Evolutionary conservation across 805 yeast species (phyloP).

Genomic region (Ogataea thermomethanolica): DNA sequence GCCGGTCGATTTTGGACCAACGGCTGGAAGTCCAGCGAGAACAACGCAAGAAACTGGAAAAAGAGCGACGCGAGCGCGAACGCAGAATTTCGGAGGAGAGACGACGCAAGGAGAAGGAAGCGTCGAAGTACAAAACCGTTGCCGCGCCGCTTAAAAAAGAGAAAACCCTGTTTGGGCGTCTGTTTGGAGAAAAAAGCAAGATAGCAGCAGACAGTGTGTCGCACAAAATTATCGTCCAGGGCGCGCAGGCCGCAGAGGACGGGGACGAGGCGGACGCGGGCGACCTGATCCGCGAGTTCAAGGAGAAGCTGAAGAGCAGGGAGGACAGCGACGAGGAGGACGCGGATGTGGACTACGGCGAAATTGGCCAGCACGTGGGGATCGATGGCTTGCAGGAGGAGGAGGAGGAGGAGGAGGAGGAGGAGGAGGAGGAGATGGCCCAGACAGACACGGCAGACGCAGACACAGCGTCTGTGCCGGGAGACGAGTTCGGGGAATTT

Average conservation of each 20-base stretch:
- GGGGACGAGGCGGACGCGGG: constrained; percentile 6
- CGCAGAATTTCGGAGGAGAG: constrained; percentile 18
- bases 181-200: constrained; percentile 29
- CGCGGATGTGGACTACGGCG: constrained; percentile 14
- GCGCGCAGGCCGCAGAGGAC: neutral
- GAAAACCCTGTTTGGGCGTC: constrained; percentile 22
- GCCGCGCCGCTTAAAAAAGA: constrained; percentile 9
- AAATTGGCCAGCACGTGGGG: constrained; percentile 9
- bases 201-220: constrained; percentile 29
- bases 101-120: constrained; percentile 21
- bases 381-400: constrained; percentile 2
- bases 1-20: constrained; percentile 22
- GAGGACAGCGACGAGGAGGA: constrained; percentile 16
- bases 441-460: neutral
- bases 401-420: neutral
- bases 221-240: constrained; percentile 15
- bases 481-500: neutral
- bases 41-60: constrained; percentile 13
- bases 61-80: constrained; percentile 25
- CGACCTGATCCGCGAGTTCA: constrained; percentile 11
- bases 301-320: constrained; percentile 1
- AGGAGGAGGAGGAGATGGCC: neutral
- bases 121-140: constrained; percentile 16
- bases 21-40: constrained; percentile 16
- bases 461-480: neutral